These are phyloP conservation scores for Rehmannia glutinosa DNA, from an alignment of 257 asterid species.

Conservation along the genomic window DNA sequence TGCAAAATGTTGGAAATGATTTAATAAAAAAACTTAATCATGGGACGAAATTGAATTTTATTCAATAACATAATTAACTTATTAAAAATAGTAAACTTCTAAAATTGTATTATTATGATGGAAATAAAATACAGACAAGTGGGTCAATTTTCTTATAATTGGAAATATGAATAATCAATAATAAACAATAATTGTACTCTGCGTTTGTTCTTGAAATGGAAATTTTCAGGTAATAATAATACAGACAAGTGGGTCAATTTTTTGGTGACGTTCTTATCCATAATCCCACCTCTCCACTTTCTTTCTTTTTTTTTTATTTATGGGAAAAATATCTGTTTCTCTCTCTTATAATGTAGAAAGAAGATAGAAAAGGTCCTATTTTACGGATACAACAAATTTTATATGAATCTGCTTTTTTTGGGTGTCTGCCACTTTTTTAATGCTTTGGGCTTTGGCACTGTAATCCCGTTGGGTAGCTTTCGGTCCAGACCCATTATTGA, in stretches of 20 bases:
- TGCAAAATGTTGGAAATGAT: no score
- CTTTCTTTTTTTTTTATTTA: not conserved
- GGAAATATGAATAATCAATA: no score
- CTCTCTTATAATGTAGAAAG: not conserved
- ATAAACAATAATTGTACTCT: not conserved
- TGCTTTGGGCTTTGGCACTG: constrained; percentile 3
- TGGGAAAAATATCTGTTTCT: not conserved
- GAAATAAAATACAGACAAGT: no score
- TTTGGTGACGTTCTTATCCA: constrained; percentile 31
- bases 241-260: constrained; percentile 16
- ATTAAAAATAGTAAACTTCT: no score
- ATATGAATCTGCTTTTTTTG: constrained; percentile 16
- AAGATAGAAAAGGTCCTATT: not conserved
- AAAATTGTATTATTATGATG: no score
- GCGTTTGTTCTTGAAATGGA: not conserved
- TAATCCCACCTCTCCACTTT: constrained; percentile 9
- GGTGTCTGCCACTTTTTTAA: constrained; percentile 15
- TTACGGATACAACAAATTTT: not conserved
- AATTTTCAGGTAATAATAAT: not conserved
- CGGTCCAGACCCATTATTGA: constrained; percentile 18
- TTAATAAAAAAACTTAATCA: no score
- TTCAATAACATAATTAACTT: no score
- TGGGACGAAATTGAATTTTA: no score
- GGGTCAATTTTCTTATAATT: no score
- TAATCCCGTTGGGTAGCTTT: constrained; percentile 19